A percentile compares a stretch with the other conserved stretches of the same genome.
These are phyloP conservation scores for Coccinonectria pachysandricola DNA, from an alignment of 2,329 filamentous ascomycete species.

Conservation along the genomic window DNA sequence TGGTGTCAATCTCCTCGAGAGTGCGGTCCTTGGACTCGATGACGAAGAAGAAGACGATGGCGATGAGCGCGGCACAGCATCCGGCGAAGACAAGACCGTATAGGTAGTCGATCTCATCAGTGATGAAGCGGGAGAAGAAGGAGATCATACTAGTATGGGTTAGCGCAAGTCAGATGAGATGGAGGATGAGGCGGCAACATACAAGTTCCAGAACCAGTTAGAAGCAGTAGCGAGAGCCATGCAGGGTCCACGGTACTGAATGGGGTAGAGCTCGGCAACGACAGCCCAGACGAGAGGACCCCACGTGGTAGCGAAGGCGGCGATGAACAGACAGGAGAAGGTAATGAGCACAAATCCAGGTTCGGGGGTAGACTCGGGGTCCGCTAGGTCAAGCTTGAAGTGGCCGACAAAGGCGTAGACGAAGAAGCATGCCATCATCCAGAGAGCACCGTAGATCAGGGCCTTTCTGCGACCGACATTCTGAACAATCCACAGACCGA, in stretches of 20 bases:
- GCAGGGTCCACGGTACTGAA: conserved; percentile 41
- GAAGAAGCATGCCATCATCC: conserved; percentile 46
- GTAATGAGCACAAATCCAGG: conserved; percentile 53
- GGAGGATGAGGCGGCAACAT: conserved; percentile 25
- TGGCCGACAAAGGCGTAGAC: conserved; percentile 40
- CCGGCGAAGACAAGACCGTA: conserved; percentile 64
- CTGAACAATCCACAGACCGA: conserved; percentile 55
- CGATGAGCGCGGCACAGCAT: conserved; percentile 51
- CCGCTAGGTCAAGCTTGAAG: conserved; percentile 29
- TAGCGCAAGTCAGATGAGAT: conserved; percentile 1
- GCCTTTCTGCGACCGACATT: conserved; percentile 53
- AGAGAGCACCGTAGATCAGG: conserved; percentile 52
- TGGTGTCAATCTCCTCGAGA: conserved; percentile 67
- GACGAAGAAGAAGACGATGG: conserved; percentile 66
- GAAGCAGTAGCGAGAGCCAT: conserved; percentile 47
- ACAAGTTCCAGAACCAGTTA: conserved; percentile 59
- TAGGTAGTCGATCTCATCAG: conserved; percentile 55
- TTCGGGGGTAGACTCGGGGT: conserved; percentile 34
- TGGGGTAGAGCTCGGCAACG: conserved; percentile 54
- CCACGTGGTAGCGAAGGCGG: conserved; percentile 58
- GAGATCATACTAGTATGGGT: conserved; percentile 27
- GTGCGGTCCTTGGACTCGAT: conserved; percentile 62
- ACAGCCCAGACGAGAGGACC: conserved; percentile 59
- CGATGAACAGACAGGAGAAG: conserved; percentile 60
- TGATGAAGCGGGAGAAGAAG: conserved; percentile 58